A percentile compares a stretch with the other conserved stretches of the same genome.
Evolutionary conservation across 78 protist species (phyloP).

Genomic region (Dictyostelium citrinum): DNA sequence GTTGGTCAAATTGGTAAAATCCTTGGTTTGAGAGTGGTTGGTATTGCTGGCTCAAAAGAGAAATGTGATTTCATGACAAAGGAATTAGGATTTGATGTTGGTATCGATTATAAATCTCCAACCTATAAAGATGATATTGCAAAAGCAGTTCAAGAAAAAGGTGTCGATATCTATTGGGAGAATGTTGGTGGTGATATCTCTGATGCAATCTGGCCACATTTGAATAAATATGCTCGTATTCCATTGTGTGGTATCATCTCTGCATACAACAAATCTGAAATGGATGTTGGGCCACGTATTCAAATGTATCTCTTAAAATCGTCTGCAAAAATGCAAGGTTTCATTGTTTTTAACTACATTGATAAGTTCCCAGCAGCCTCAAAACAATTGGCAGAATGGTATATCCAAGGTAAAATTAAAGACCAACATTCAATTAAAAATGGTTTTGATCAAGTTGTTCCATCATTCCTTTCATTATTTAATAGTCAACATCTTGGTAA

Average conservation of each 20-base stretch:
- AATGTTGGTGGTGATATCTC: conserved; percentile 85
- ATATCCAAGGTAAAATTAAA: conserved; percentile 23
- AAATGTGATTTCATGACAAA: conserved; percentile 42
- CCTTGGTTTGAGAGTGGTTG: conserved; percentile 62
- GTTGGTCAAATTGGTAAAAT: conserved; percentile 56
- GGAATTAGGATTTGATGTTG: conserved; percentile 55
- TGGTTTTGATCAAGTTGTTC: conserved; percentile 67
- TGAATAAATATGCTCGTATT: conserved; percentile 12
- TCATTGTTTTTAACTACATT: neutral
- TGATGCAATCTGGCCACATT: conserved; percentile 33
- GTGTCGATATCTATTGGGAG: conserved; percentile 82
- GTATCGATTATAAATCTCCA: conserved; percentile 48
- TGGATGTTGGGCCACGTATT: conserved; percentile 19
- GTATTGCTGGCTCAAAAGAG: conserved; percentile 67
- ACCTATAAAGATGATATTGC: neutral
- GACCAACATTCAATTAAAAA: neutral
- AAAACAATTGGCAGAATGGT: neutral
- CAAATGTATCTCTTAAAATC: conserved; percentile 43
- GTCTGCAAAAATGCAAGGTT: neutral
- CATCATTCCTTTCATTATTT: conserved; percentile 50
- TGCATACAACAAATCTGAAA: conserved; percentile 17
- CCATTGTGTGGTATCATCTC: conserved; percentile 68
- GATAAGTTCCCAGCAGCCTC: neutral
- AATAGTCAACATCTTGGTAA: conserved; percentile 76
- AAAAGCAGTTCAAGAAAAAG: conserved; percentile 3